Base-by-base conservation (phyloP, 352 stramenopile species). In the Pythium angustatum region DNA sequence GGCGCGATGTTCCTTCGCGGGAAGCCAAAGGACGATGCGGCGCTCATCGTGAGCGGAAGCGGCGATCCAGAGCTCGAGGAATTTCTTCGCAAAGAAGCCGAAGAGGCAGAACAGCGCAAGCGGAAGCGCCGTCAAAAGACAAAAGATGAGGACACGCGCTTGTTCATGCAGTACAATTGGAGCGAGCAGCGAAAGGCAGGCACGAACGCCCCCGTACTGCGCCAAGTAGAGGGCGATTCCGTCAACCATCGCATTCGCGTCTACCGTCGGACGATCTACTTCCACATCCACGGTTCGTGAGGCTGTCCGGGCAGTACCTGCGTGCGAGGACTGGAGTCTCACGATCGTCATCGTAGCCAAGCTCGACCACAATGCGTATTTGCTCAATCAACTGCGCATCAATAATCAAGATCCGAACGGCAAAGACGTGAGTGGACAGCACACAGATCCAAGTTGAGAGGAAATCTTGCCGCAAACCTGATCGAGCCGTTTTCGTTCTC, bases 141-240 rank as follows among this genome's bases (percentile, higher is more conserved):
- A 21, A 66, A 62, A 30, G 34, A 62, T 22, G 69, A 84, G 10
- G 77, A 88, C 6, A 55, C 81, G 5, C 83, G 80, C 50, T 64
- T 93, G 34, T 93, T 93, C 50, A 88, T 93, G 79, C 73, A 93
- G 72, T 62, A 90, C 40, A 77, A 51, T 40, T 86, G 78, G 73
- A 73, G 74, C 19, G 81, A 89, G 62, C 80, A 91, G 59, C 73
- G 71, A 30, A 83, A 86, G 33, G 57, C 71, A 10, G 85, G 83
- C 38, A 84, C 78, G 24, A 89, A 69, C 24, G 76, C 79, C n/a
- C 79, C 81, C 17, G 79, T 87, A 22, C 62, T 93, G 58, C 81
- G 82, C 7, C 81, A 91, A 56, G 77, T 89, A 22, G 81, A 91
- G 58, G 81, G 83, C 45, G 81, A 93, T 58, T 90, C 80, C 0